Evolutionary conservation across 441 rosid genomes (phyloP).

Genomic region (Euphorbia celastroides): DNA sequence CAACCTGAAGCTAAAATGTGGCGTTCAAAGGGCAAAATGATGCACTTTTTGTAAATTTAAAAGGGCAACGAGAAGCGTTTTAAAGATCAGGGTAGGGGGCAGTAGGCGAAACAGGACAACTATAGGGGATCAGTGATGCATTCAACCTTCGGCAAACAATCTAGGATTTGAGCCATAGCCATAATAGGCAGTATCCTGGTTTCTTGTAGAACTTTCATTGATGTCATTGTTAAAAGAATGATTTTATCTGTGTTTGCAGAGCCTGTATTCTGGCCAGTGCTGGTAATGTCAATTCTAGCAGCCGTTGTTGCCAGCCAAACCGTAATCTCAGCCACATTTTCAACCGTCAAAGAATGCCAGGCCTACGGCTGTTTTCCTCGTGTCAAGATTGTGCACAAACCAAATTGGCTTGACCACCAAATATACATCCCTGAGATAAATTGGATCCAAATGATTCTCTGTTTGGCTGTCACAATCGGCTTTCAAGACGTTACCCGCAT

Average conservation of each 20-base stretch:
- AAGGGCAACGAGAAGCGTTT: too few relatives aligned
- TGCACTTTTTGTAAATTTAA: too few relatives aligned
- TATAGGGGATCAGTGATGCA: too few relatives aligned
- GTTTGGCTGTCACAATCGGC: conserved; percentile 55
- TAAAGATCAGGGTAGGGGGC: too few relatives aligned
- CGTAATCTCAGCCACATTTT: conserved; percentile 64
- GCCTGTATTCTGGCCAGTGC: conserved; percentile 64
- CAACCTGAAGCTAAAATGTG: too few relatives aligned
- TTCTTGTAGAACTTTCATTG: not conserved
- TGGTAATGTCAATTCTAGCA: conserved; percentile 63
- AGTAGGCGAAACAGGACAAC: too few relatives aligned
- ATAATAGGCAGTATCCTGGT: not conserved
- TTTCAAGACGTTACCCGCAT: conserved; percentile 49
- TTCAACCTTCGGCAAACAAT: too few relatives aligned
- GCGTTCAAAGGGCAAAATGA: too few relatives aligned
- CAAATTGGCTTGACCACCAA: conserved; percentile 72
- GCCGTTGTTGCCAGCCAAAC: conserved; percentile 85
- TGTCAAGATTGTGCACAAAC: conserved; percentile 77
- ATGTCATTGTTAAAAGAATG: conserved; percentile 7
- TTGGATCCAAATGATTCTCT: conserved; percentile 85
- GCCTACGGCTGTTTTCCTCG: conserved; percentile 91
- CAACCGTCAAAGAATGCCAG: conserved; percentile 71
- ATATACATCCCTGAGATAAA: conserved; percentile 90
- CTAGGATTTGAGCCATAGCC: not conserved
- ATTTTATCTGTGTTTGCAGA: conserved; percentile 33